Conservation (phyloP, 164 flowering plant species). For the Dillenia turbinata region DNA sequence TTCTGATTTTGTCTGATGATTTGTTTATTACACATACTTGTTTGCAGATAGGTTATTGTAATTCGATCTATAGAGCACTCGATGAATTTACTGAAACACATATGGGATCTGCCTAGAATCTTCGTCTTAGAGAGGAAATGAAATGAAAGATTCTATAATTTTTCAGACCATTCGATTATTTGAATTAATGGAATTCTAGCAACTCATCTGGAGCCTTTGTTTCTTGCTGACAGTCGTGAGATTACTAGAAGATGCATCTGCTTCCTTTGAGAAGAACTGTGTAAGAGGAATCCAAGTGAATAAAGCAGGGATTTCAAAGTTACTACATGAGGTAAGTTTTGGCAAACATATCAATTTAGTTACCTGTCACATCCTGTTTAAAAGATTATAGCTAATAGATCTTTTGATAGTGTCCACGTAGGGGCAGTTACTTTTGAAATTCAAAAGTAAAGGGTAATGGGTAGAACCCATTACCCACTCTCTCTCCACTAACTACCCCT, state of each 20-base stretch:
- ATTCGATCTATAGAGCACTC: too few relatives aligned
- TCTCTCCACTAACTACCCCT: too few relatives aligned
- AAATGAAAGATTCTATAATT: background rate
- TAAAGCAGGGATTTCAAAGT: conserved; percentile 75
- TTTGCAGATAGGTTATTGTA: too few relatives aligned
- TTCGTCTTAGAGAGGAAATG: too few relatives aligned
- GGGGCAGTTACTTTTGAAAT: too few relatives aligned
- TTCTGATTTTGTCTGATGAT: too few relatives aligned
- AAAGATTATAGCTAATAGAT: conserved; percentile 12
- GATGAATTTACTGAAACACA: background rate
- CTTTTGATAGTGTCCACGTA: too few relatives aligned
- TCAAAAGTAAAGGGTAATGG: too few relatives aligned
- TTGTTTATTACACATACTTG: too few relatives aligned
- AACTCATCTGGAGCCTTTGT: conserved; percentile 1
- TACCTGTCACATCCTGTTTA: background rate
- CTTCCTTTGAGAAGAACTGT: conserved; percentile 96
- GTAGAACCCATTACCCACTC: too few relatives aligned
- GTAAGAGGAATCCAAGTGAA: conserved; percentile 92
- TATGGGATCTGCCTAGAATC: background rate
- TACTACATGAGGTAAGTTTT: conserved; percentile 37
- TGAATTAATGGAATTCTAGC: background rate
- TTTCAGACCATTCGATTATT: background rate
- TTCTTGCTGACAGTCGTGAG: conserved; percentile 64
- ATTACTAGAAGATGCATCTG: conserved; percentile 92
- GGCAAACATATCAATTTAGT: background rate